Percentiles rank a stretch among this genome's conserved stretches.
Conservation (phyloP, 1,284 basidiomycete genomes). For the Apiotrichum gracile region DNA sequence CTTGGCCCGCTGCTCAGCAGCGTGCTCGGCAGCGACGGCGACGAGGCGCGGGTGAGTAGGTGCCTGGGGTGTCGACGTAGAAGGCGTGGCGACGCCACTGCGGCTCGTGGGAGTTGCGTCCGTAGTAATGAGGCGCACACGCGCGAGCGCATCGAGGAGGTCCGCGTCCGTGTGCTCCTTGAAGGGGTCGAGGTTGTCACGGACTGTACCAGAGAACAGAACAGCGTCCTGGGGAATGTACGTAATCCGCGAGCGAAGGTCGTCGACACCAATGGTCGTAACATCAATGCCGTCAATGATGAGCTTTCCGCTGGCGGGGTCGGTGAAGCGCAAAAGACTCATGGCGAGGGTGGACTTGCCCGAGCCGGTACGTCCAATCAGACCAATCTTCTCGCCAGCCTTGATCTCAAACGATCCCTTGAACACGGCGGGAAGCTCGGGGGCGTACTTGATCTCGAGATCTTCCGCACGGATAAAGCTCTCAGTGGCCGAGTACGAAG, state of each 20-base stretch:
- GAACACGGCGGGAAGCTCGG: constrained; percentile 75
- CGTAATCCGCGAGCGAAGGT: constrained; percentile 54
- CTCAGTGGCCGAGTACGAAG: constrained; percentile 50
- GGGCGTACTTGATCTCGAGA: constrained; percentile 72
- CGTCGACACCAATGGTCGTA: constrained; percentile 75
- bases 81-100: constrained; percentile 2
- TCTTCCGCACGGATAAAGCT: constrained; percentile 60
- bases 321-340: constrained; percentile 80
- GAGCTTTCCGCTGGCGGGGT: constrained; percentile 72
- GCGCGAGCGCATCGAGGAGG: constrained; percentile 53
- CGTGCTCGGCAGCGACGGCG: constrained; percentile 19
- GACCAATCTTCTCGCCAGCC: constrained; percentile 69
- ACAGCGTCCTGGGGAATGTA: constrained; percentile 60
- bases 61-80: background rate
- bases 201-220: constrained; percentile 77
- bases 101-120: constrained; percentile 6
- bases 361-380: constrained; percentile 47
- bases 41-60: constrained; percentile 17
- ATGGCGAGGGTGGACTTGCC: constrained; percentile 64
- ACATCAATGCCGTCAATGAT: constrained; percentile 85
- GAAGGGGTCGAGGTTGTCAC: constrained; percentile 85
- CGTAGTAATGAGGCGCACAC: constrained; percentile 32
- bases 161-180: constrained; percentile 73
- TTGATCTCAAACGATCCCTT: constrained; percentile 67
- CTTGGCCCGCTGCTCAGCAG: background rate